Evolutionary conservation across 495 filamentous ascomycete genomes (phyloP).

Genomic region (Hypoxylon crocopeplum): DNA sequence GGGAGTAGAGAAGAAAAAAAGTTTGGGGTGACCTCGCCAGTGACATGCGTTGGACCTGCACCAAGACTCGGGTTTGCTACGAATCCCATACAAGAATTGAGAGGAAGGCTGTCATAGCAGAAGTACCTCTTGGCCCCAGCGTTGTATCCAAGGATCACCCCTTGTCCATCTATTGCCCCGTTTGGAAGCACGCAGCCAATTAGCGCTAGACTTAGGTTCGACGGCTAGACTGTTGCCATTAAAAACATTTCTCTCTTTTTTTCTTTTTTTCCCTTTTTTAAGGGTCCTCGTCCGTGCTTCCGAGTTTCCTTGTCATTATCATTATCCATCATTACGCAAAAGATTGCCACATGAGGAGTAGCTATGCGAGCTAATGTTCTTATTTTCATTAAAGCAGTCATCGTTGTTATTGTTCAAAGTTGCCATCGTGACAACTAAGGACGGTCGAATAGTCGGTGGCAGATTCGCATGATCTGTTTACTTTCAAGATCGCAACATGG

Average conservation of each 20-base stretch:
- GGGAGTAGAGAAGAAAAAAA: conserved; percentile 22
- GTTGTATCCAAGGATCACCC: conserved; percentile 25
- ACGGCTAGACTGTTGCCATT: conserved; percentile 22
- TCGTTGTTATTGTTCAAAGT: conserved; percentile 17
- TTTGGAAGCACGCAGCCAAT: conserved; percentile 30
- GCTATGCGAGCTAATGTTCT: no score
- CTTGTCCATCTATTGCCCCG: conserved; percentile 34
- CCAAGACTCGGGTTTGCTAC: conserved; percentile 23
- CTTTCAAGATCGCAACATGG: conserved; percentile 30
- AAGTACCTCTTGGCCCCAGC: conserved; percentile 25
- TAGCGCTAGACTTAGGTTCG: conserved; percentile 1
- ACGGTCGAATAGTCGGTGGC: conserved; percentile 17
- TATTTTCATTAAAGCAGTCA: not conserved
- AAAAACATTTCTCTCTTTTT: conserved; percentile 8
- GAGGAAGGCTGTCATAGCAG: conserved; percentile 9
- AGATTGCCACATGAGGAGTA: conserved; percentile 22
- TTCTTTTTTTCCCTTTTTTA: conserved; percentile 15
- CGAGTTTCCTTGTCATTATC: conserved; percentile 6
- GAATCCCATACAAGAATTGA: conserved; percentile 34
- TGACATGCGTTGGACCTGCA: conserved; percentile 30
- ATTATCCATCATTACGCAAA: conserved; percentile 34
- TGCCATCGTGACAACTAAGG: conserved; percentile 1
- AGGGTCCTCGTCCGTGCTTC: conserved; percentile 27
- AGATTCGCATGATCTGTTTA: conserved; percentile 34
- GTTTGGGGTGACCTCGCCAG: conserved; percentile 23